phyloP scores from a whole-genome alignment of 352 stramenopile genomes.

The Globisporangium abappressorium region DNA sequence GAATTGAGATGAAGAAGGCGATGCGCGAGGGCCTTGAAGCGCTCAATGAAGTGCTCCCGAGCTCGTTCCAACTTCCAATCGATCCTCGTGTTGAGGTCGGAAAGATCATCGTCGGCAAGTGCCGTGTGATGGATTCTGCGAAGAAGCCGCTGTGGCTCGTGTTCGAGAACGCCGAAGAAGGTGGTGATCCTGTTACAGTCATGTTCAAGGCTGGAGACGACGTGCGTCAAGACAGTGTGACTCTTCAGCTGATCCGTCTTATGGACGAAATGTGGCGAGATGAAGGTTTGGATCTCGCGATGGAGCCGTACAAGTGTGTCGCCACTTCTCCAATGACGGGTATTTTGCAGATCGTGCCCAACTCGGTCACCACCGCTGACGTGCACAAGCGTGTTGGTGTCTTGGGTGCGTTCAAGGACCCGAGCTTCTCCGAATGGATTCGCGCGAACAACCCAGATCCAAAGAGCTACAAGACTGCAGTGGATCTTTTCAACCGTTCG shows the following conservation, averaged over 20 bases:
- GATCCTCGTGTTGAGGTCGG: conserved; percentile 82
- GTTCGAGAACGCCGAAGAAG: conserved; percentile 86
- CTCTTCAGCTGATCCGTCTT: conserved; percentile 89
- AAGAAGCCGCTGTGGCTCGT: conserved; percentile 89
- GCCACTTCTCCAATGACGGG: conserved; percentile 89
- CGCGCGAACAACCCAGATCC: conserved; percentile 71
- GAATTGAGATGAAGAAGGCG: conserved; percentile 78
- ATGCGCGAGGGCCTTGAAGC: conserved; percentile 78
- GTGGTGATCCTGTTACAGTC: conserved; percentile 74
- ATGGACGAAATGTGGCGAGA: conserved; percentile 94
- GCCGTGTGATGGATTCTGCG: conserved; percentile 88
- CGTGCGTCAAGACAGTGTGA: conserved; percentile 94
- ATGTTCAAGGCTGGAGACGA: conserved; percentile 96
- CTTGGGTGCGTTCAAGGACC: conserved; percentile 81
- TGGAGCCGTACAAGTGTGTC: conserved; percentile 92
- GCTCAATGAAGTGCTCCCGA: conserved; percentile 81
- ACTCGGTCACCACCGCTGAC: conserved; percentile 93
- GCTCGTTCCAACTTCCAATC: conserved; percentile 85
- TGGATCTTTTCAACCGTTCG: conserved; percentile 87
- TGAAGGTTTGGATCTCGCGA: conserved; percentile 87
- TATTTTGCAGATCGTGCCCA: conserved; percentile 90
- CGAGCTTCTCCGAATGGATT: conserved; percentile 85
- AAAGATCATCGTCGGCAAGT: conserved; percentile 85
- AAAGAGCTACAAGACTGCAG: conserved; percentile 53
- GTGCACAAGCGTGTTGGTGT: conserved; percentile 86